Base-by-base conservation (phyloP, 768 basidiomycete species). In the Macrocybe gigantea region DNA sequence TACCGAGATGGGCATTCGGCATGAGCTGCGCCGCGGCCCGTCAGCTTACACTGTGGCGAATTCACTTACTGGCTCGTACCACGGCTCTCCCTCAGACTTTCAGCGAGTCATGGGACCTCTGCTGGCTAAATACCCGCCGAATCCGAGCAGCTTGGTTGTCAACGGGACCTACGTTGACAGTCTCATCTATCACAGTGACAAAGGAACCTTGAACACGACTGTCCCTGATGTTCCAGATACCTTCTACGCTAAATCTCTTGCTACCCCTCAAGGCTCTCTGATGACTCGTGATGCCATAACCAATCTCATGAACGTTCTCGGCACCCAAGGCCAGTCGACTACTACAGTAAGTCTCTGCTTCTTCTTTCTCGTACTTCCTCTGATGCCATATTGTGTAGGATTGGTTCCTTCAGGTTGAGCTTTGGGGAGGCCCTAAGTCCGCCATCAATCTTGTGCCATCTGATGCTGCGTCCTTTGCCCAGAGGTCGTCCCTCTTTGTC, bases 381-480 rank as follows among this genome's bases (percentile, higher is more conserved):
- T 11, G 14, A 38, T 14, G 14, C 22, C 22, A 4, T 22, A 14
- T 38, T 38, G 36, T 11, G 3, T 14, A 38, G 36, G 11, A 11
- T 38, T 38, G 11, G 11, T 38, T 38, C 36, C 14, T 38, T 38
- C 36, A 11, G 36, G 36, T 38, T 5, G 66, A 65, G 42, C 49
- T 65, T 6, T 66, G 60, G 42, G 66, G 63, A 12, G 65, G 66
- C 1, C 44, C 48, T 2, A 65, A 63, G 36, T 70, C 69, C 0
- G 63, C 58, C 4, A 64, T 71, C 41, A 64, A 64, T 47, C 39
- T 45, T 6, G 59, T 69, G 11, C 48, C 62, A 6, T 44, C 53
- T 15, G 51, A 62, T 34, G 56, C 55, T 0, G 66, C 67, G 1
- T 59, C 69, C 1, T 72, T 71, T 44, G 59, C 61, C 1, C 63